A percentile compares a stretch with the other conserved stretches of the same genome.
These are phyloP conservation scores for Royoungia palumana DNA, from an alignment of 768 basidiomycete genomes.

Conservation along the genomic window DNA sequence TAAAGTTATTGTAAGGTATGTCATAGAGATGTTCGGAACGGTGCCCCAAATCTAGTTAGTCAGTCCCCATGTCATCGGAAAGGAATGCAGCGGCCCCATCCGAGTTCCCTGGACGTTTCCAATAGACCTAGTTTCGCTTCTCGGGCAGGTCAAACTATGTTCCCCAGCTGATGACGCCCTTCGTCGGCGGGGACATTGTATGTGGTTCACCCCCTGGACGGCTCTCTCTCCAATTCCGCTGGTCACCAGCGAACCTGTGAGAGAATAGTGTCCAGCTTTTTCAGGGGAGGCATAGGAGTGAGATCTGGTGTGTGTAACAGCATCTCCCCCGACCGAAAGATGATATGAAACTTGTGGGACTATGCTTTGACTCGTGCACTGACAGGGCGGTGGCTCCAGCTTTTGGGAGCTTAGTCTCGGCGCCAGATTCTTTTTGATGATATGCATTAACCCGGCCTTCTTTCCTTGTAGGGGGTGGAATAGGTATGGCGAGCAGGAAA, in stretches of 20 bases:
- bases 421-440: constrained; percentile 66
- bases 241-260: constrained; percentile 11
- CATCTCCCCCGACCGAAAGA: constrained; percentile 2
- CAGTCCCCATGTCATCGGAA: not conserved
- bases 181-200: constrained; percentile 31
- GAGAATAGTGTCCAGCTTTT: constrained; percentile 8
- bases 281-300: constrained; percentile 22
- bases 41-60: not conserved
- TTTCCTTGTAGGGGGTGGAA: constrained; percentile 62
- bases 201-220: constrained; percentile 4
- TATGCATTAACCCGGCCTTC: constrained; percentile 64
- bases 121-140: not conserved
- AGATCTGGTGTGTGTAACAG: constrained; percentile 18
- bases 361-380: constrained; percentile 6
- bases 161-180: constrained; percentile 50
- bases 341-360: constrained; percentile 1
- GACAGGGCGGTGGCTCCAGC: constrained; percentile 47
- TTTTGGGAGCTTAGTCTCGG: constrained; percentile 65
- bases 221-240: not conserved
- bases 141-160: constrained; percentile 14
- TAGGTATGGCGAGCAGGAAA: constrained; percentile 65
- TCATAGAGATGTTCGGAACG: not conserved
- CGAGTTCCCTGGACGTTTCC: not conserved
- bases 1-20: not conserved
- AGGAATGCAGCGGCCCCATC: not conserved